Conservation (phyloP, 768 basidiomycete species). For the Amyloporia xantha region DNA sequence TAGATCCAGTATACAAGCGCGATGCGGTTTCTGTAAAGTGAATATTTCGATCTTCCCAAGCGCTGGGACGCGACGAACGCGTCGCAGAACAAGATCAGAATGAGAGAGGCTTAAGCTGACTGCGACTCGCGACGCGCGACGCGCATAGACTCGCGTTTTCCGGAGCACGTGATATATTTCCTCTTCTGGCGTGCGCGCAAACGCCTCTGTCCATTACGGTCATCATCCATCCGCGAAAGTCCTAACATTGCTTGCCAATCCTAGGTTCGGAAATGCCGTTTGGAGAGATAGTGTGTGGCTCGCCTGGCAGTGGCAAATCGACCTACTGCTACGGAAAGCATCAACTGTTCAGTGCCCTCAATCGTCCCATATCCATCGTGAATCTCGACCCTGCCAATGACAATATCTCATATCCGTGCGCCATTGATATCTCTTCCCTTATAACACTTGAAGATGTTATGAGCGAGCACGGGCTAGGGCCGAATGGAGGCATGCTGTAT, state of each 20-base stretch:
- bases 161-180: neutral
- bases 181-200: too few relatives aligned
- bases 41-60: neutral
- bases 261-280: conserved; percentile 89
- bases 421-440: conserved; percentile 75
- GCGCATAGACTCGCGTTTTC: neutral
- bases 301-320: conserved; percentile 83
- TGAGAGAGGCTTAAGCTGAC: neutral
- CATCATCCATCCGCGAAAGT: too few relatives aligned
- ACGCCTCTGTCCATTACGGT: too few relatives aligned
- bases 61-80: too few relatives aligned
- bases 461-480: conserved; percentile 78
- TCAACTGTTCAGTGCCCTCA: conserved; percentile 82
- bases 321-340: conserved; percentile 86
- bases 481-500: conserved; percentile 94
- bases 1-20: neutral
- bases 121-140: neutral
- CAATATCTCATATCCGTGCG: conserved; percentile 84
- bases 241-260: too few relatives aligned
- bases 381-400: conserved; percentile 97
- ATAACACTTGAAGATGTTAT: conserved; percentile 87
- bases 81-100: too few relatives aligned
- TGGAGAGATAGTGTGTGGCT: conserved; percentile 81
- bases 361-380: conserved; percentile 81
- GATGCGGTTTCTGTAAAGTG: neutral